Conservation (phyloP, 108 stramenopile genomes). For the Parmales sp. region DNA sequence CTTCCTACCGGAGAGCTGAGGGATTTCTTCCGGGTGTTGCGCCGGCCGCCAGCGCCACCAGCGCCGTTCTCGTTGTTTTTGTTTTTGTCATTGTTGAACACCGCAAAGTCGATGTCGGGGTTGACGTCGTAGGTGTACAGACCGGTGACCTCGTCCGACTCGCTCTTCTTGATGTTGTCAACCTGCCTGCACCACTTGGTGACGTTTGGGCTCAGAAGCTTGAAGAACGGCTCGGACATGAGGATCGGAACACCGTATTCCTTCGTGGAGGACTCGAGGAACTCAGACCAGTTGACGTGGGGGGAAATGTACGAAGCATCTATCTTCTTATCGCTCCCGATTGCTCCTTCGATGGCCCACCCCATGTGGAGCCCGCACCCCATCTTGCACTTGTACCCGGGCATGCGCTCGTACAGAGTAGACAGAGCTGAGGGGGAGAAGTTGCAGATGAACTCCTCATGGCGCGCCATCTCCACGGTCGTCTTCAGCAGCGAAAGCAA, state of each 20-base stretch:
- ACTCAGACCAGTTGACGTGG: conserved; percentile 55
- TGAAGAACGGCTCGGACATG: conserved; percentile 42
- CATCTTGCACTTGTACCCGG: conserved; percentile 48
- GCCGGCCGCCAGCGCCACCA: not conserved
- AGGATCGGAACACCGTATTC: conserved; percentile 49
- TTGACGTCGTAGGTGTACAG: conserved; percentile 40
- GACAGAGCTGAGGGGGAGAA: conserved; percentile 39
- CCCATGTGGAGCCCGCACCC: conserved; percentile 65
- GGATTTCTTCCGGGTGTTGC: not conserved
- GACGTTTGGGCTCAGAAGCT: conserved; percentile 31
- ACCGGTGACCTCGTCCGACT: conserved; percentile 17
- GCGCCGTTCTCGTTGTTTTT: not conserved
- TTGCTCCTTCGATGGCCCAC: conserved; percentile 73
- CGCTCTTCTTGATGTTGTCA: conserved; percentile 23
- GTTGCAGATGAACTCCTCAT: conserved; percentile 47
- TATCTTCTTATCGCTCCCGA: conserved; percentile 60
- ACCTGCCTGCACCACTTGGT: conserved; percentile 32
- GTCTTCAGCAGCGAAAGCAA: conserved; percentile 44
- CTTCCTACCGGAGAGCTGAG: not conserved
- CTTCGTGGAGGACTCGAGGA: conserved; percentile 53
- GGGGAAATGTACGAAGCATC: conserved; percentile 71
- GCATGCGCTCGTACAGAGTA: conserved; percentile 43
- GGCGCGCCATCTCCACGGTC: conserved; percentile 43
- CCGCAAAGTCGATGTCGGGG: conserved; percentile 20
- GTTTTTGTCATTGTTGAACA: not conserved